Percentiles rank a stretch among this genome's conserved stretches.
phyloP scores from a whole-genome alignment of 192 early-diverging fungal genomes.

The Obelidium mucronatum region DNA sequence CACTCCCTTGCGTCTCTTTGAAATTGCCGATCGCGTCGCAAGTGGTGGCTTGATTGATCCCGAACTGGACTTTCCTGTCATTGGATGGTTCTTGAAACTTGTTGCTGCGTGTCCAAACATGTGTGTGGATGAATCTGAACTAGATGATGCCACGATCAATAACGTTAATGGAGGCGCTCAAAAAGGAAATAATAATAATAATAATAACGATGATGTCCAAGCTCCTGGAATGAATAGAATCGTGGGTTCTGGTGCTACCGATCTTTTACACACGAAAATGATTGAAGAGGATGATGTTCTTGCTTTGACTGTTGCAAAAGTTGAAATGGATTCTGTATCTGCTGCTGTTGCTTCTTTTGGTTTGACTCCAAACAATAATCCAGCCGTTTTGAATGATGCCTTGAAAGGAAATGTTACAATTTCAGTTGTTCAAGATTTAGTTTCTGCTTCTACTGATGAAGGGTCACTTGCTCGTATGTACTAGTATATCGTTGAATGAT shows the following conservation, averaged over 20 bases:
- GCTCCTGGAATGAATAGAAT: background rate
- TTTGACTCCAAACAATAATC: background rate
- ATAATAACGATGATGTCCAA: background rate
- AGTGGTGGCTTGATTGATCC: constrained; percentile 17
- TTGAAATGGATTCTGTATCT: background rate
- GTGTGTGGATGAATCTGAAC: background rate
- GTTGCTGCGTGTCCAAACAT: constrained; percentile 10
- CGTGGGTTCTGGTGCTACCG: background rate
- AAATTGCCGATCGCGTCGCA: constrained; percentile 22
- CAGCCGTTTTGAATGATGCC: background rate
- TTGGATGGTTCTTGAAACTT: constrained; percentile 26
- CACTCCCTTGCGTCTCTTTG: constrained; percentile 19
- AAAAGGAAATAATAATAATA: too few relatives aligned
- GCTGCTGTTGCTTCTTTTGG: background rate
- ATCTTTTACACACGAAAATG: background rate
- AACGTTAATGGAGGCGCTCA: too few relatives aligned
- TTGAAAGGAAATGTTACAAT: background rate
- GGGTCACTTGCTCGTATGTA: background rate
- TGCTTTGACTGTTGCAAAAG: constrained; percentile 15
- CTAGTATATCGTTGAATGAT: too few relatives aligned
- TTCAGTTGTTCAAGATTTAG: background rate
- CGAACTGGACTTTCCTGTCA: constrained; percentile 10
- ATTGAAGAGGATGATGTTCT: constrained; percentile 23
- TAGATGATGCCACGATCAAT: background rate
- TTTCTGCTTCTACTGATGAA: background rate